phyloP scores from a whole-genome alignment of 148 eudicot genomes.

The Fagopyrum tataricum region DNA sequence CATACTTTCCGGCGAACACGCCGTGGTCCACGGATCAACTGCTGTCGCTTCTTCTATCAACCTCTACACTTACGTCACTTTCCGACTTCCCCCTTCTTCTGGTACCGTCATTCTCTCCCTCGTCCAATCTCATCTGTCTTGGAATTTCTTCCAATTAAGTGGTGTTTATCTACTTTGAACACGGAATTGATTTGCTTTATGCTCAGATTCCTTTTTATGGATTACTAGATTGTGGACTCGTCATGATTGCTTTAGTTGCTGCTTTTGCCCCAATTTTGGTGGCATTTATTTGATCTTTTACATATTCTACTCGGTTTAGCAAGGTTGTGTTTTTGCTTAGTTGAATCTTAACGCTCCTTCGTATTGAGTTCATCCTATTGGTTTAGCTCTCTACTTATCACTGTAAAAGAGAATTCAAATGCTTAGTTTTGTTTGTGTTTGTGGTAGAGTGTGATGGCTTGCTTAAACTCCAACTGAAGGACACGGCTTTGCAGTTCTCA shows the following conservation, averaged over 20 bases:
- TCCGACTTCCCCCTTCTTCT: conserved; percentile 36
- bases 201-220: background rate
- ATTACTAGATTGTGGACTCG: background rate
- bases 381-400: background rate
- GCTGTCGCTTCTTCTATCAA: conserved; percentile 91
- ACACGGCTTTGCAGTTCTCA: conserved; percentile 64
- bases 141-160: background rate
- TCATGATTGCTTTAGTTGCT: background rate
- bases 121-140: background rate
- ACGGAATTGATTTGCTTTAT: background rate
- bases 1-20: conserved; percentile 94
- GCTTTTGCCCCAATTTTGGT: background rate
- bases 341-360: background rate
- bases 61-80: conserved; percentile 63
- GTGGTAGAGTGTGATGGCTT: conserved; percentile 42
- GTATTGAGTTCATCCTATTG: background rate
- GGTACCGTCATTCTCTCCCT: conserved; percentile 23
- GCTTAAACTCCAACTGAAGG: conserved; percentile 66
- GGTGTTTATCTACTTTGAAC: background rate
- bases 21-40: conserved; percentile 87
- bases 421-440: conserved; percentile 6
- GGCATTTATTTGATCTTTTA: background rate
- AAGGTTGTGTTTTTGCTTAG: background rate
- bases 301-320: background rate
- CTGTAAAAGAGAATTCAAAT: background rate